Evolutionary conservation across 1,139 yeast species (phyloP), one percentile per base, ranked within the genome.

Genomic region (Yamadazyma atlantica): DNA sequence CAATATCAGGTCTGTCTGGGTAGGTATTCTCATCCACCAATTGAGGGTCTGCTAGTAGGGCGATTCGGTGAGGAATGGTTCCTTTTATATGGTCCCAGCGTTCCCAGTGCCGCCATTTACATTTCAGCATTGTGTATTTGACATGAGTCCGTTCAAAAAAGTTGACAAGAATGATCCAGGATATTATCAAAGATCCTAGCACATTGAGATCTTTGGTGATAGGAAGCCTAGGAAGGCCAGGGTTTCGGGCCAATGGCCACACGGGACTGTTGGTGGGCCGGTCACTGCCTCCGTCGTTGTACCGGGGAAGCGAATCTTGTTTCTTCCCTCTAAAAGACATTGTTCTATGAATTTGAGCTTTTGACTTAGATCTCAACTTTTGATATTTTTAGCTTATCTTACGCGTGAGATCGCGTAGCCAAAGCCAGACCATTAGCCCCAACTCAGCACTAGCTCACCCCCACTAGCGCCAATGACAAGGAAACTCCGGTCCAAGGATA

Each of bases 31-130:
- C 81, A 54, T 92, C 97, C 48, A 90, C 85, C 30, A 92, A 70
- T 57, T 92, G 97, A 0, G 97, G 97, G 56, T 92, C 98, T 0
- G 97, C 97, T 32, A 87, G 69, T 13, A 92, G 57, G 0, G 85
- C 84, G 2, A 90, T 68, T 36, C 82, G 73, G 48, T 82, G 82
- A 0, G 88, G 80, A 1, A 50, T 46, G 0, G 57, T 52, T 3
- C 43, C 45, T 19, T n/a, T n/a, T n/a, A n/a, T n/a, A 6, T 57
- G 45, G 4, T 55, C 57, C 82, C 84, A 78, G 2, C 54, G 35
- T 45, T 83, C 88, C 88, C 90, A 82, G 0, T 57, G 55, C 3
- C 59, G 44, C 95, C 95, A 87, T 4, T 60, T 52, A 51, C 96
- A 88, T 29, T 57, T 51, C 2, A 54, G 52, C 17, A 86, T 60